phyloP scores from a whole-genome alignment of 2,329 filamentous ascomycete genomes.

The Colletotrichum sidae region DNA sequence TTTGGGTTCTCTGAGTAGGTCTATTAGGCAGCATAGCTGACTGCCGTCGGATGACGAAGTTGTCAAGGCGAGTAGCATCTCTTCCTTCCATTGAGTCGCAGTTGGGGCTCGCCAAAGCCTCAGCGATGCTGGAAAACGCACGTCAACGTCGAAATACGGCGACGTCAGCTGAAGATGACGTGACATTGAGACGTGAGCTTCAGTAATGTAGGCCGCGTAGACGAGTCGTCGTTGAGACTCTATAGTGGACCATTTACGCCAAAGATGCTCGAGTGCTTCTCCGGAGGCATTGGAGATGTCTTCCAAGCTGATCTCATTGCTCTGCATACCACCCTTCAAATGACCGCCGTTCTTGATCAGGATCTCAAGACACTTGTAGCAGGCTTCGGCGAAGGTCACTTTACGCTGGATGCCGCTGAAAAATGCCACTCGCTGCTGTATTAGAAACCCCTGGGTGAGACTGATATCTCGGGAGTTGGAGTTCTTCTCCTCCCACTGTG shows the following conservation, averaged over 20 bases:
- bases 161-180: constrained; percentile 1
- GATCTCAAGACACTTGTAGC: constrained; percentile 3
- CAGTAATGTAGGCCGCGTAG: constrained; percentile 15
- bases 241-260: background rate
- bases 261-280: background rate
- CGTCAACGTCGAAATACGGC: constrained; percentile 6
- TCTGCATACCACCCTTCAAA: background rate
- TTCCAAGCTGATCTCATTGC: background rate
- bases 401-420: constrained; percentile 13
- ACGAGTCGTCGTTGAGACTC: constrained; percentile 9
- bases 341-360: constrained; percentile 22
- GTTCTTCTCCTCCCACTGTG: constrained; percentile 18
- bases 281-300: background rate
- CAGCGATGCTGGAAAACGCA: background rate
- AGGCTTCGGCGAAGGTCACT: constrained; percentile 4
- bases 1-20: background rate
- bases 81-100: background rate
- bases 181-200: constrained; percentile 13
- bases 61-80: background rate
- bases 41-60: too few species aligned
- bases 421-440: constrained; percentile 17
- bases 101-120: constrained; percentile 4
- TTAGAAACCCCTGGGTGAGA: constrained; percentile 16
- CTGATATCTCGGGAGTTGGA: constrained; percentile 3
- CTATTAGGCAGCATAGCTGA: background rate